Evolutionary conservation across 2,329 filamentous ascomycete species (phyloP).

Genomic region (Hymenoscyphus scutula): DNA sequence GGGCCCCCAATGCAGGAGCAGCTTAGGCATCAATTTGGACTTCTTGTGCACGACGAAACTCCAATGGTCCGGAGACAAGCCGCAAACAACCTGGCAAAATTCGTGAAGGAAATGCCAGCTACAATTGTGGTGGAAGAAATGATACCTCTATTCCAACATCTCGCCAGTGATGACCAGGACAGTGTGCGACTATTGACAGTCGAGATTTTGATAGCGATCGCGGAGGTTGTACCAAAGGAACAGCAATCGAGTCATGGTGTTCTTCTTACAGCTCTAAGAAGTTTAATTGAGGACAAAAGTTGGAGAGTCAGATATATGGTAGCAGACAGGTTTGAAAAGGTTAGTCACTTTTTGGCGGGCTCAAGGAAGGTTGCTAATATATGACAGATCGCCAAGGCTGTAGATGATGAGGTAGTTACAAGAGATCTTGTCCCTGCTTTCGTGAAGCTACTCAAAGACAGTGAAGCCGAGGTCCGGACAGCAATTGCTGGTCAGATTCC

Average conservation of each 20-base stretch:
- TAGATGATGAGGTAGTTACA: conserved; percentile 93
- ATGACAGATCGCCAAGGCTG: conserved; percentile 87
- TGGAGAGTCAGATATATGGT: conserved; percentile 99
- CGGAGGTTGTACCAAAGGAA: conserved; percentile 96
- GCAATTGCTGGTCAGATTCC: conserved; percentile 97
- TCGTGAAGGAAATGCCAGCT: conserved; percentile 94
- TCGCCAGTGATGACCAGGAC: conserved; percentile 95
- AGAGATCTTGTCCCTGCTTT: conserved; percentile 94
- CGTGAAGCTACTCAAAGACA: conserved; percentile 96
- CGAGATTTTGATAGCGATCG: conserved; percentile 92
- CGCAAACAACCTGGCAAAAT: conserved; percentile 94
- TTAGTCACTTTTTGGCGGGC: conserved; percentile 39
- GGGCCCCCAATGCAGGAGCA: conserved; percentile 84
- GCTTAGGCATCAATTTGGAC: conserved; percentile 86
- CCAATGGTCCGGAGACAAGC: conserved; percentile 98
- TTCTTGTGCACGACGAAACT: conserved; percentile 95
- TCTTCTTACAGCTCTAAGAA: conserved; percentile 83
- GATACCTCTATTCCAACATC: conserved; percentile 97
- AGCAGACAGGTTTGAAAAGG: conserved; percentile 97
- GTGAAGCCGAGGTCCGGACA: conserved; percentile 94
- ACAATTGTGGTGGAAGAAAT: conserved; percentile 94
- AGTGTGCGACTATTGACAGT: conserved; percentile 94
- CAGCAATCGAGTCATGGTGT: conserved; percentile 96
- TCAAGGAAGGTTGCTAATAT: conserved; percentile 1
- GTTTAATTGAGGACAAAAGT: conserved; percentile 97